These are phyloP conservation scores for Diplotaxis tenuifolia DNA, from an alignment of 345 rosid species.

Conservation along the genomic window DNA sequence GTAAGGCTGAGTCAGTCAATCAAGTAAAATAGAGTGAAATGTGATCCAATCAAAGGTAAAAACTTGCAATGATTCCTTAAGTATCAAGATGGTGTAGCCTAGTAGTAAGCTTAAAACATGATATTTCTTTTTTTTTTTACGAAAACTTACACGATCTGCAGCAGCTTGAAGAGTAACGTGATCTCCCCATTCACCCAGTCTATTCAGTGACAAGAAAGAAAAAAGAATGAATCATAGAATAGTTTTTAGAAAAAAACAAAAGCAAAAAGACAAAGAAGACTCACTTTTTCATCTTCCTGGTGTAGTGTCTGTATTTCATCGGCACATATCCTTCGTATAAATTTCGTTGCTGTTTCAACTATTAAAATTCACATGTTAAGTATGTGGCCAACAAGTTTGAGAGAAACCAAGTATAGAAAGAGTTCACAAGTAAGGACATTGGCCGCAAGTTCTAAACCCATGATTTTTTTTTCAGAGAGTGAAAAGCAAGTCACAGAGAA, in stretches of 20 bases:
- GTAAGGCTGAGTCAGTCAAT: slow-evolving; percentile 34
- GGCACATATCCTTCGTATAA: slow-evolving; percentile 89
- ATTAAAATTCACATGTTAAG: not conserved
- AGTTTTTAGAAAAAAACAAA: not conserved
- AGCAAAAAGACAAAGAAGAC: slow-evolving; percentile 42
- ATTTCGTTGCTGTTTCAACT: slow-evolving; percentile 58
- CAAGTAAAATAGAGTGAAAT: slow-evolving; percentile 33
- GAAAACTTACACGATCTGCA: slow-evolving; percentile 76
- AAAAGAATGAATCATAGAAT: not conserved
- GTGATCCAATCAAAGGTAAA: no score
- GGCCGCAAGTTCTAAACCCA: not conserved
- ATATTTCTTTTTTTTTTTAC: not conserved
- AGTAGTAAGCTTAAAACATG: slow-evolving; percentile 5
- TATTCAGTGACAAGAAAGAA: slow-evolving; percentile 35
- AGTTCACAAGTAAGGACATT: not conserved
- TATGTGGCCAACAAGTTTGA: not conserved
- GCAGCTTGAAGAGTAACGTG: slow-evolving; percentile 96
- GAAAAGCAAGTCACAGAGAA: not conserved
- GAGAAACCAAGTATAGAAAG: not conserved
- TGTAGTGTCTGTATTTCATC: slow-evolving; percentile 75
- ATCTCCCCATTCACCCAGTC: slow-evolving; percentile 97
- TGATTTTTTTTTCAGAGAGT: not conserved
- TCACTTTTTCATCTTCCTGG: slow-evolving; percentile 83
- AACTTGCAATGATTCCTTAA: no score
- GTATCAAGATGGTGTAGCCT: not conserved